Evolutionary conservation across 192 early-diverging fungal genomes (phyloP), one percentile per base, ranked within the genome.

Genomic region (Gamsiella multidivaricata): DNA sequence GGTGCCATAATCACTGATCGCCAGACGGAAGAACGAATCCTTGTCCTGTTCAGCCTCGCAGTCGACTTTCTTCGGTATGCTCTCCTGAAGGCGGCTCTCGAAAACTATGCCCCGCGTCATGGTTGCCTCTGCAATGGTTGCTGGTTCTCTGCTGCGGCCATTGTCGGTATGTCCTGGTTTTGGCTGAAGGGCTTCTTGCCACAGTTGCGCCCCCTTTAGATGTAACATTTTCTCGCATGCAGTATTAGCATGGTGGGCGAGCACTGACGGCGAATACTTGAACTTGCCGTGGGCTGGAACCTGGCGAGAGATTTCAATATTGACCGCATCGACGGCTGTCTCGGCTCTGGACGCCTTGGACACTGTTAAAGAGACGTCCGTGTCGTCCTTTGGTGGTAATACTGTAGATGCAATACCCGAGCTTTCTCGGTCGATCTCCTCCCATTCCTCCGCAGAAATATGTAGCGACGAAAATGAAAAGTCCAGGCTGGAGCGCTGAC

Each of bases 161-260:
- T 33, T 25, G 28, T 42, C 36, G 5, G 26, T 25, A 6, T 2
- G 6, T n/a, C n/a, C 25, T 20, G 32, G 15, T 34, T 64, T 64
- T 33, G 3, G 28, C 11, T 58, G 6, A 9, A 25, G 59, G 5
- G 60, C 12, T 14, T 69, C 22, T 18, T 23, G n/a, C 65, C 52
- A 64, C 9, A 69, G 66, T 25, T 78, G 58, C 9, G 17, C 42
- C 17, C 74, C 74, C 25, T 69, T 63, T n/a, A 78, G 45, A 26
- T 78, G 61, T 1, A 78, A 55, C 74, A 78, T 78, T 32, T 78
- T 78, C 59, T 78, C 74, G 46, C 74, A 78, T 10, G 61, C 32
- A 6, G 74, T 78, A 25, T 69, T 68, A 14, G 74, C 65, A 36
- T 78, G 61, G 34, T 69, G 66, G 2, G 74, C 74, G 0, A 78